Percentiles rank a stretch among this genome's conserved stretches.
Evolutionary conservation across 1,139 yeast genomes (phyloP).

Genomic region (Hyphopichia wangnamkhiaoensis): DNA sequence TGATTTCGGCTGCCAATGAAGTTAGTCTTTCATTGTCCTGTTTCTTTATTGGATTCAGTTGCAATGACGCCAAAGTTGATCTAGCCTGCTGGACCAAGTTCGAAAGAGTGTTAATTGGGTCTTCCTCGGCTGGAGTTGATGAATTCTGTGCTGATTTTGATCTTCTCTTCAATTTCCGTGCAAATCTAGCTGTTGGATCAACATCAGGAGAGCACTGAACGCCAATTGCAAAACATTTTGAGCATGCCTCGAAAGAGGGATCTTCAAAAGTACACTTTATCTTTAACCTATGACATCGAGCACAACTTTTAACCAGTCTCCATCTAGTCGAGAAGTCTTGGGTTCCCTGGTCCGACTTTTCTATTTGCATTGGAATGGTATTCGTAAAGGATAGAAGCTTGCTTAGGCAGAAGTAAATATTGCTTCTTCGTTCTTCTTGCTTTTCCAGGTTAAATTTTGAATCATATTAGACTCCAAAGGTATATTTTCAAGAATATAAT

Average conservation of each 20-base stretch:
- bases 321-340: constrained; percentile 23
- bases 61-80: constrained; percentile 15
- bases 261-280: constrained; percentile 56
- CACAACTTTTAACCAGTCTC: constrained; percentile 55
- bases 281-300: constrained; percentile 56
- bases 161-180: constrained; percentile 21
- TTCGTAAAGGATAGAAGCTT: too few species aligned
- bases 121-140: constrained; percentile 14
- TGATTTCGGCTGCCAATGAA: constrained; percentile 5
- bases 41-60: constrained; percentile 10
- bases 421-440: too few species aligned
- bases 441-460: too few species aligned
- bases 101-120: constrained; percentile 15
- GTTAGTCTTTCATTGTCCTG: constrained; percentile 6
- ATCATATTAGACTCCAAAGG: too few species aligned
- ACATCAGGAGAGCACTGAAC: constrained; percentile 48
- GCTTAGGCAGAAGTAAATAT: too few species aligned
- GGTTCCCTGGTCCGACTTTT: background rate
- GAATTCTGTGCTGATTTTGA: constrained; percentile 8
- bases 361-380: too few species aligned
- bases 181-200: constrained; percentile 45
- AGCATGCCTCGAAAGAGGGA: constrained; percentile 45
- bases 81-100: constrained; percentile 13
- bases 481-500: too few species aligned
- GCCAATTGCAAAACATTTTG: constrained; percentile 45